Evolutionary conservation across 2,329 filamentous ascomycete genomes (phyloP).

Genomic region (Aspergillus jensenii): DNA sequence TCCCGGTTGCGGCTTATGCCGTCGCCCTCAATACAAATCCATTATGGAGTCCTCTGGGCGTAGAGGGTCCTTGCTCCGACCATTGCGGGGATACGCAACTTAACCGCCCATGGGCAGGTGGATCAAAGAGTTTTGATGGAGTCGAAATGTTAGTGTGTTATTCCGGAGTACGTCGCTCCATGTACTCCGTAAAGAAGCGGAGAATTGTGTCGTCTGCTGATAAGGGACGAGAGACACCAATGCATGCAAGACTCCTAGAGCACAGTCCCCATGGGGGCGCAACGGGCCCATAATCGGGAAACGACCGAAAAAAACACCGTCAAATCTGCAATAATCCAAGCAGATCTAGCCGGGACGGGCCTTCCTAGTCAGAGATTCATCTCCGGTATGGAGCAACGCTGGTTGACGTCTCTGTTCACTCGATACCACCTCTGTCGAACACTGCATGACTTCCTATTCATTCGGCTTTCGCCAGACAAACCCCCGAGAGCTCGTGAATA

Average conservation of each 20-base stretch:
- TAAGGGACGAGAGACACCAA: not conserved
- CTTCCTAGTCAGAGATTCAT: not conserved
- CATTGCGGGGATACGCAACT: not conserved
- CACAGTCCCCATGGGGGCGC: slow-evolving; percentile 6
- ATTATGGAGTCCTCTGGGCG: not conserved
- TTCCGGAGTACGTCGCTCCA: not conserved
- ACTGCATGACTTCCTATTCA: not conserved
- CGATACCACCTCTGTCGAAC: not conserved
- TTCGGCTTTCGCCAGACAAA: not conserved
- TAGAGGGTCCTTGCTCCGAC: not conserved
- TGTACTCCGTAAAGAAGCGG: slow-evolving; percentile 1
- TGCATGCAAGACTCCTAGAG: not conserved
- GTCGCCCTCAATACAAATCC: not conserved
- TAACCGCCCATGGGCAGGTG: not conserved
- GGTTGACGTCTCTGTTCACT: not conserved
- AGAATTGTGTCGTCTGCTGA: not conserved
- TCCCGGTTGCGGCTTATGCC: not conserved
- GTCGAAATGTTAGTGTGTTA: not conserved
- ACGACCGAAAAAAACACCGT: not conserved
- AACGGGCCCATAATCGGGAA: not conserved
- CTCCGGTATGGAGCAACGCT: not conserved
- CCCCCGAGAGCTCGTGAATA: not conserved
- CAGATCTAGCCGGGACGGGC: not conserved
- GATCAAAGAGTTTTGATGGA: not conserved
- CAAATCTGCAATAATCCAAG: slow-evolving; percentile 1